Percentiles rank a stretch among this genome's conserved stretches.
phyloP scores from a whole-genome alignment of 805 yeast genomes.

The Kregervanrija delftensis region DNA sequence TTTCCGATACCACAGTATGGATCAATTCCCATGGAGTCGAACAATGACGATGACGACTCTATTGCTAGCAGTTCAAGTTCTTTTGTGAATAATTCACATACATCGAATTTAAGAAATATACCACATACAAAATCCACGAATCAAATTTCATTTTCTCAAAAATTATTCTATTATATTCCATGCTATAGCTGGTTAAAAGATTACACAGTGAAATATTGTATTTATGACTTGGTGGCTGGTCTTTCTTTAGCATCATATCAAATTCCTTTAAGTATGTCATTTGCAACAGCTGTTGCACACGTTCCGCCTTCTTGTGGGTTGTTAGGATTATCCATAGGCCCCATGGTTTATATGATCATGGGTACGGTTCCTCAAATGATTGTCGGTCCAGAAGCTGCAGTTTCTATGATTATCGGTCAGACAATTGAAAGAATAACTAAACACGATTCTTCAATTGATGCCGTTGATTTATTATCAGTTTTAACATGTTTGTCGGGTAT shows the following conservation, averaged over 20 bases:
- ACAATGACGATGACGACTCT: neutral
- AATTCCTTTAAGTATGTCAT: conserved; percentile 76
- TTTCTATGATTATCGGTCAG: conserved; percentile 77
- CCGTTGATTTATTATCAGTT: conserved; percentile 56
- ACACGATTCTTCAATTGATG: conserved; percentile 34
- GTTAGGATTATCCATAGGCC: conserved; percentile 69
- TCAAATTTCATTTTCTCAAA: conserved; percentile 13
- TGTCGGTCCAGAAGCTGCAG: conserved; percentile 89
- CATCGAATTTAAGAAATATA: neutral
- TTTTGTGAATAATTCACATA: too few relatives aligned
- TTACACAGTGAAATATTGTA: conserved; percentile 33
- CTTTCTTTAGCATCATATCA: conserved; percentile 85
- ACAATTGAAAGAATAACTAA: conserved; percentile 52
- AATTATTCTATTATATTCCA: conserved; percentile 59
- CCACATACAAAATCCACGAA: conserved; percentile 1
- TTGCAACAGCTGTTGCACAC: conserved; percentile 78
- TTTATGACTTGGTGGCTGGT: conserved; percentile 76
- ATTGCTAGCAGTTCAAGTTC: neutral
- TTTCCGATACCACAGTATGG: too few relatives aligned
- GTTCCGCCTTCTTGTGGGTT: conserved; percentile 79
- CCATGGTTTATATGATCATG: conserved; percentile 65
- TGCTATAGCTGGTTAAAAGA: conserved; percentile 59
- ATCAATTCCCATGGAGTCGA: too few relatives aligned
- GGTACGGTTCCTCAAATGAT: conserved; percentile 88
- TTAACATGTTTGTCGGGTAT: conserved; percentile 74